Percentiles rank a stretch among this genome's conserved stretches.
Conservation (phyloP, 192 early-diverging fungal genomes). For the Glomus cerebriforme region DNA sequence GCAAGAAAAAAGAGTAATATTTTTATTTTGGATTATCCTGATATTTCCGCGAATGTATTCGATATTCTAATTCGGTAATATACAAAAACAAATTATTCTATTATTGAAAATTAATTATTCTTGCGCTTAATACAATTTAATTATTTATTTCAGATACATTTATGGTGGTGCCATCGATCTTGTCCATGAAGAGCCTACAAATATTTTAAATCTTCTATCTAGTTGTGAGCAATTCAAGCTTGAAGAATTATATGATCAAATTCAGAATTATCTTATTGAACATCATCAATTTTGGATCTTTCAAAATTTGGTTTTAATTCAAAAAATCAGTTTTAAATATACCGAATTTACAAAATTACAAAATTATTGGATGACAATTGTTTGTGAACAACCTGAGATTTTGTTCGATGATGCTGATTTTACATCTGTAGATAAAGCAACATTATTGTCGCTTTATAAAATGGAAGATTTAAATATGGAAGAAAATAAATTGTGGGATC, state of each 20-base stretch:
- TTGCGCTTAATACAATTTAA: too few species aligned
- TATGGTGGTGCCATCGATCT: not conserved
- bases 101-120: too few species aligned
- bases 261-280: not conserved
- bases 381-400: not conserved
- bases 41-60: too few species aligned
- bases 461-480: not conserved
- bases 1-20: too few species aligned
- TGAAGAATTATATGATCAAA: not conserved
- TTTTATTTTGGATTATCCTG: too few species aligned
- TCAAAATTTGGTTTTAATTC: not conserved
- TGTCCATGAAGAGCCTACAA: not conserved
- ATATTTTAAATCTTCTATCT: conserved; percentile 1
- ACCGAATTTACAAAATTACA: not conserved
- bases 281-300: not conserved
- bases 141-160: conserved; percentile 4
- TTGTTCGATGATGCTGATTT: conserved; percentile 1
- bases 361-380: not conserved
- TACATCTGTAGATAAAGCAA: not conserved
- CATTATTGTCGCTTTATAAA: not conserved
- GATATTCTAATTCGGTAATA: too few species aligned
- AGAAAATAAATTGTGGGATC: not conserved
- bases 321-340: not conserved
- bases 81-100: too few species aligned
- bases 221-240: not conserved